phyloP scores from a whole-genome alignment of 1,284 basidiomycete species.

The Boletus smithii region DNA sequence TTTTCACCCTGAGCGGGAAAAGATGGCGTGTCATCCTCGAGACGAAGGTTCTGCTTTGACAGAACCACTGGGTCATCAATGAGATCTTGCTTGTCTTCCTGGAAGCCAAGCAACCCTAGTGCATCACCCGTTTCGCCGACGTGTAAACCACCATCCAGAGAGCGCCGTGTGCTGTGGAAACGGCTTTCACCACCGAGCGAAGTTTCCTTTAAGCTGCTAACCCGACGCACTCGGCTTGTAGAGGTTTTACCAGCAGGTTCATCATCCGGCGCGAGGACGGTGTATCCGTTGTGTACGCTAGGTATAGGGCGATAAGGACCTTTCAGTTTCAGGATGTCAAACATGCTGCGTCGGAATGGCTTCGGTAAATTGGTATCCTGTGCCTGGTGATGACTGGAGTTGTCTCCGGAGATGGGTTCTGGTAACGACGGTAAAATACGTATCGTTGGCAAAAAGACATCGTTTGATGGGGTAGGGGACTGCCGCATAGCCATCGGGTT shows the following conservation, averaged over 20 bases:
- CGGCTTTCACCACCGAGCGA: neutral
- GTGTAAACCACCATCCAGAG: constrained; percentile 5
- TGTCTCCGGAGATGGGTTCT: neutral
- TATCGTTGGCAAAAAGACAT: constrained; percentile 5
- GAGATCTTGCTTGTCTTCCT: neutral
- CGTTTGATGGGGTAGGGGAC: neutral
- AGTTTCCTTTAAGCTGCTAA: neutral
- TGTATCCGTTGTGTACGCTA: neutral
- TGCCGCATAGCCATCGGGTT: neutral
- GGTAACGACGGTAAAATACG: neutral
- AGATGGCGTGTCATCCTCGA: neutral
- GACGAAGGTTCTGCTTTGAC: neutral
- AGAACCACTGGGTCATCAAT: neutral
- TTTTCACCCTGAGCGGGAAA: neutral
- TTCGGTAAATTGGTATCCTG: constrained; percentile 8
- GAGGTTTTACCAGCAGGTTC: neutral
- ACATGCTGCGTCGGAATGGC: constrained; percentile 28
- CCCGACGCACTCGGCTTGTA: neutral
- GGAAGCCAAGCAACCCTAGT: neutral
- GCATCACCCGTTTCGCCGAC: neutral
- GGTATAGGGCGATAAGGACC: constrained; percentile 1
- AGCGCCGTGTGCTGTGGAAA: neutral
- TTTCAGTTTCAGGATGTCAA: constrained; percentile 27
- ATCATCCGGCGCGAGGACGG: neutral
- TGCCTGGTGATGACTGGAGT: neutral